phyloP scores from a whole-genome alignment of 345 rosid genomes.

The Salix caprea region DNA sequence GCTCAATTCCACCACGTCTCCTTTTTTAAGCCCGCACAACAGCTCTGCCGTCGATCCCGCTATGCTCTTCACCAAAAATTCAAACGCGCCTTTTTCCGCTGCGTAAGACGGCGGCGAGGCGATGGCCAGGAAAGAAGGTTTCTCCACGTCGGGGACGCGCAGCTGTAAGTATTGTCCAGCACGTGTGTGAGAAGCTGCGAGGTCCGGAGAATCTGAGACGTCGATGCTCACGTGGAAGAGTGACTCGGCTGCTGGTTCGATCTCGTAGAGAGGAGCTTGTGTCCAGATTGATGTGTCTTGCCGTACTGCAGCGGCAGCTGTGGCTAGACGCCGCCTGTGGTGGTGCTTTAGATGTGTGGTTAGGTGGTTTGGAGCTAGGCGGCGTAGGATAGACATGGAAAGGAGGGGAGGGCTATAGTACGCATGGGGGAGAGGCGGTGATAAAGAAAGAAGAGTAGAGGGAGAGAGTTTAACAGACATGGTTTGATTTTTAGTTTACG shows the following conservation, averaged over 20 bases:
- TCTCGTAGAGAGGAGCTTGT: constrained; percentile 51
- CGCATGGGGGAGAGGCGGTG: constrained; percentile 39
- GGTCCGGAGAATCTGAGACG: constrained; percentile 68
- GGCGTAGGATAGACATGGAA: constrained; percentile 73
- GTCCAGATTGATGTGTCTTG: constrained; percentile 79
- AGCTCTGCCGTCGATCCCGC: constrained; percentile 89
- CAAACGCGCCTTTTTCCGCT: constrained; percentile 54
- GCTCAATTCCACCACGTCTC: constrained; percentile 82
- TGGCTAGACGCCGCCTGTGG: constrained; percentile 37
- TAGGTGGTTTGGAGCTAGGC: constrained; percentile 31
- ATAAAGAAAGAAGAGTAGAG: not conserved
- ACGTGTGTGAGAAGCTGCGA: constrained; percentile 52
- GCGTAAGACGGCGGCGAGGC: constrained; percentile 79
- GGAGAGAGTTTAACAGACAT: constrained; percentile 28
- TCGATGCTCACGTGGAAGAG: constrained; percentile 80
- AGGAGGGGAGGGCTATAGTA: constrained; percentile 35
- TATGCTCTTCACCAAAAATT: constrained; percentile 80
- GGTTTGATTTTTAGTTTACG: constrained; percentile 12
- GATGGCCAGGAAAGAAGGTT: constrained; percentile 76
- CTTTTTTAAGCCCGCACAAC: constrained; percentile 66
- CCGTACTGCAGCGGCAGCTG: constrained; percentile 54
- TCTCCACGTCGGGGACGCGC: constrained; percentile 57
- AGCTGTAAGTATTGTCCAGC: constrained; percentile 94
- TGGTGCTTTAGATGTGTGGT: constrained; percentile 18
- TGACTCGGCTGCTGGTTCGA: constrained; percentile 72